phyloP scores from a whole-genome alignment of 2,329 filamentous ascomycete species.

The Fusarium guadeloupense region DNA sequence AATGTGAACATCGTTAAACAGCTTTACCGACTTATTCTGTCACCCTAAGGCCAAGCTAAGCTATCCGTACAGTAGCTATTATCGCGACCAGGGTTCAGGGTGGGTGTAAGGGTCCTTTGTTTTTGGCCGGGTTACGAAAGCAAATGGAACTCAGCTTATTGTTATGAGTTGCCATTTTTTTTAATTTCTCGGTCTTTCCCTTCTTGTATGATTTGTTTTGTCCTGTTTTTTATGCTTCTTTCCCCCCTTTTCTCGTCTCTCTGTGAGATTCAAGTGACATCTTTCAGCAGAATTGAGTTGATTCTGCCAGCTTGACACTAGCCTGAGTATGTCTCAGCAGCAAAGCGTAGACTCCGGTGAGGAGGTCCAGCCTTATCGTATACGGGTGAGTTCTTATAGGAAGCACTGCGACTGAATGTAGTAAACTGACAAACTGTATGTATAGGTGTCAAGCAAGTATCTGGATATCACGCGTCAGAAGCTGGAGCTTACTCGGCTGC shows the following conservation, averaged over 20 bases:
- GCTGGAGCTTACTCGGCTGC: constrained; percentile 71
- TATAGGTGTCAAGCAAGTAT: constrained; percentile 72
- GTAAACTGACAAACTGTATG: constrained; percentile 40
- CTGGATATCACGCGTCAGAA: constrained; percentile 74
- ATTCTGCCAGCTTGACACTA: too few relatives aligned
- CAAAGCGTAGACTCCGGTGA: constrained; percentile 45
- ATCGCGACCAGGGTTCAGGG: constrained; percentile 30
- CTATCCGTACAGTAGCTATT: constrained; percentile 12
- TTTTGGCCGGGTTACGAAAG: constrained; percentile 24
- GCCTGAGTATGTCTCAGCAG: constrained; percentile 23
- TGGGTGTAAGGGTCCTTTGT: constrained; percentile 28
- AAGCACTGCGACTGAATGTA: neutral
- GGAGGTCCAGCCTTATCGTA: constrained; percentile 64
- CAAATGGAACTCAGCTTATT: constrained; percentile 21
- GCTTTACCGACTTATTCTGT: too few relatives aligned
- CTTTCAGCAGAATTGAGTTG: too few relatives aligned
- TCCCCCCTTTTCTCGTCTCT: neutral
- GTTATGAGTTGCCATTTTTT: constrained; percentile 6
- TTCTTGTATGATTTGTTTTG: constrained; percentile 10
- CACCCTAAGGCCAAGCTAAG: neutral
- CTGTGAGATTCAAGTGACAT: neutral
- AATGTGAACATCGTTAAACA: too few relatives aligned
- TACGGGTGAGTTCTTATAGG: constrained; percentile 62
- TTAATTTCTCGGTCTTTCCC: constrained; percentile 20
- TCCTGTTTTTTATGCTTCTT: neutral